Conservation (phyloP, 2,329 filamentous ascomycete species). For the Paracorniculantispora psalliotae region DNA sequence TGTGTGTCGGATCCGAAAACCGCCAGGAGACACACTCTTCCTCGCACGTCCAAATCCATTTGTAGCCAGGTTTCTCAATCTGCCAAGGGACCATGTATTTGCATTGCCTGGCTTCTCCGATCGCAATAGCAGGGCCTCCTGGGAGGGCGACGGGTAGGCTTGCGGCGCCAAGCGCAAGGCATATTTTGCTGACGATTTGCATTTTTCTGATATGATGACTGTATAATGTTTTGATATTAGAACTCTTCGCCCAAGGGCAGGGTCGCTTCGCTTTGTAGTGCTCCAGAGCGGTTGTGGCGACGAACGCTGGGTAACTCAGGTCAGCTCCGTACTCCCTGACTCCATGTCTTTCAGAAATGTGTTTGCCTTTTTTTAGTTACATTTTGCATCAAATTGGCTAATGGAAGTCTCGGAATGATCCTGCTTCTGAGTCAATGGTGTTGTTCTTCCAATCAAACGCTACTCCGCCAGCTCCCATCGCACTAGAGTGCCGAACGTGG, state of each 20-base stretch:
- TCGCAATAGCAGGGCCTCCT: not conserved
- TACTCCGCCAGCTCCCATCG: too few species aligned
- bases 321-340: not conserved
- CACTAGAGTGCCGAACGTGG: not conserved
- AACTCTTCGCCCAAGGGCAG: too few species aligned
- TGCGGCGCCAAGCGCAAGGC: not conserved
- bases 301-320: not conserved
- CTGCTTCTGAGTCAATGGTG: not conserved
- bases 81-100: not conserved
- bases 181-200: not conserved
- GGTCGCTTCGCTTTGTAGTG: too few species aligned
- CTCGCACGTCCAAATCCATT: constrained; percentile 1
- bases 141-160: not conserved
- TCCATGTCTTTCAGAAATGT: not conserved
- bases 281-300: too few species aligned
- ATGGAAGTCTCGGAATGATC: not conserved
- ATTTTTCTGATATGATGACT: not conserved
- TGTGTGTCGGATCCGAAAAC: not conserved
- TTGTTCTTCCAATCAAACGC: not conserved
- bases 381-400: not conserved
- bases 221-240: too few species aligned
- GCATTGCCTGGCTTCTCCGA: not conserved
- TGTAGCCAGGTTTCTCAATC: not conserved
- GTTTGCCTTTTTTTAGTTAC: not conserved
- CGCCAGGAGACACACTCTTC: not conserved